Conservation (phyloP, 1,284 basidiomycete species). For the Fomitopsis pinicola region DNA sequence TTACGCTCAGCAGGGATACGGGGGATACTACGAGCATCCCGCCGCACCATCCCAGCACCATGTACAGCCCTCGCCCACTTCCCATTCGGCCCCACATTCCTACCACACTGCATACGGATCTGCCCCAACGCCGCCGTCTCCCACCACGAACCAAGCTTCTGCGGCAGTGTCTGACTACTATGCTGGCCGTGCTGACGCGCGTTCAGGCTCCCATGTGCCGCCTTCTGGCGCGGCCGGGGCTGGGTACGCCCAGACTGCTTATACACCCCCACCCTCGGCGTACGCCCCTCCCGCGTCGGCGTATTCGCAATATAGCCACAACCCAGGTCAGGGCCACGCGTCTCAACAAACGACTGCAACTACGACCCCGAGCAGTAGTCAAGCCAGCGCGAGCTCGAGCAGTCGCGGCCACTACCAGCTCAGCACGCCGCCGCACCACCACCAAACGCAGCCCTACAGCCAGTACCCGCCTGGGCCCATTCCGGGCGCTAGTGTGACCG, state of each 20-base stretch:
- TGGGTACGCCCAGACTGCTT: neutral
- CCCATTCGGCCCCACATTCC: slow-evolving; percentile 7
- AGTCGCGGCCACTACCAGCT: slow-evolving; percentile 22
- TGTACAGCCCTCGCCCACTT: slow-evolving; percentile 2
- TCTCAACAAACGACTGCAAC: neutral
- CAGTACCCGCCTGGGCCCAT: slow-evolving; percentile 18
- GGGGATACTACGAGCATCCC: slow-evolving; percentile 9
- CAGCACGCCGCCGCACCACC: slow-evolving; percentile 22
- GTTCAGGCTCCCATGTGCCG: neutral
- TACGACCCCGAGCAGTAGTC: neutral
- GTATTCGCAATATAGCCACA: slow-evolving; percentile 9
- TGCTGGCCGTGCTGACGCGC: neutral
- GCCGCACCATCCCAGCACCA: slow-evolving; percentile 14
- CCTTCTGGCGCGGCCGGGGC: neutral
- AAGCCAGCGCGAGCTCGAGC: slow-evolving; percentile 1
- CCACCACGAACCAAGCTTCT: slow-evolving; percentile 6
- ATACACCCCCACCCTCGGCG: neutral
- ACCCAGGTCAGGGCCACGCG: slow-evolving; percentile 2
- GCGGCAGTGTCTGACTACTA: slow-evolving; percentile 10
- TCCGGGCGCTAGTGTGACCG: slow-evolving; percentile 1
- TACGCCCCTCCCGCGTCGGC: slow-evolving; percentile 1
- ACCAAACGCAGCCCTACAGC: slow-evolving; percentile 18
- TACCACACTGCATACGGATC: slow-evolving; percentile 13
- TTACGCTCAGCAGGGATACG: slow-evolving; percentile 15
- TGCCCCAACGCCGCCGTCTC: slow-evolving; percentile 16